A percentile compares a stretch with the other conserved stretches of the same genome.
phyloP scores from a whole-genome alignment of 345 rosid species.

The Boechera retrofracta region DNA sequence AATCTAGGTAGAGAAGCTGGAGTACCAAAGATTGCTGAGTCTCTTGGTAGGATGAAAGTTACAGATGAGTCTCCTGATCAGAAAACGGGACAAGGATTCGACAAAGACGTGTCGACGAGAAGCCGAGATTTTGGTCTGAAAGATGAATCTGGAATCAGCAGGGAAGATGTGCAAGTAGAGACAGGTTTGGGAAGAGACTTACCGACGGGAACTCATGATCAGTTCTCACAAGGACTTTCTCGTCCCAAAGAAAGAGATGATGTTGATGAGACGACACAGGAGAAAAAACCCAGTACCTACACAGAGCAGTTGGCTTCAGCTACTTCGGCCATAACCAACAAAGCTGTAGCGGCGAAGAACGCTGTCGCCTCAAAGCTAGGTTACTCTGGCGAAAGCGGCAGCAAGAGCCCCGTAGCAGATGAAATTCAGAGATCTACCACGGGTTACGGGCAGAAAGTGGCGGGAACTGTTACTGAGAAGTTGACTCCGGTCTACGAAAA shows the following conservation, averaged over 20 bases:
- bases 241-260: conserved; percentile 18
- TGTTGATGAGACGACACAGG: not conserved
- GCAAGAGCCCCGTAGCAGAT: not conserved
- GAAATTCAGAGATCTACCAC: conserved; percentile 32
- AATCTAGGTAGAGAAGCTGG: conserved; percentile 50
- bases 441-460: conserved; percentile 58
- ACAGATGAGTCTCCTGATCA: conserved; percentile 29
- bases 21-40: conserved; percentile 41
- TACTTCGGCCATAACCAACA: conserved; percentile 53
- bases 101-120: conserved; percentile 4
- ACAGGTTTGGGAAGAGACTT: conserved; percentile 7
- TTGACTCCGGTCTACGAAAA: conserved; percentile 57
- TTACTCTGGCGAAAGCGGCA: conserved; percentile 40
- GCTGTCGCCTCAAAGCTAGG: conserved; percentile 67
- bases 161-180: conserved; percentile 17
- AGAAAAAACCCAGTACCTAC: conserved; percentile 46
- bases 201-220: conserved; percentile 53
- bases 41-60: conserved; percentile 51
- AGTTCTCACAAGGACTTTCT: conserved; percentile 59
- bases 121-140: conserved; percentile 14
- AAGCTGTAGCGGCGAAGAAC: conserved; percentile 56
- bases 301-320: conserved; percentile 52
- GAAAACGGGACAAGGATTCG: conserved; percentile 25
- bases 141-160: not conserved
- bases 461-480: conserved; percentile 52